Conservation (phyloP, 768 basidiomycete genomes). For the Kockovaella imperatae region DNA sequence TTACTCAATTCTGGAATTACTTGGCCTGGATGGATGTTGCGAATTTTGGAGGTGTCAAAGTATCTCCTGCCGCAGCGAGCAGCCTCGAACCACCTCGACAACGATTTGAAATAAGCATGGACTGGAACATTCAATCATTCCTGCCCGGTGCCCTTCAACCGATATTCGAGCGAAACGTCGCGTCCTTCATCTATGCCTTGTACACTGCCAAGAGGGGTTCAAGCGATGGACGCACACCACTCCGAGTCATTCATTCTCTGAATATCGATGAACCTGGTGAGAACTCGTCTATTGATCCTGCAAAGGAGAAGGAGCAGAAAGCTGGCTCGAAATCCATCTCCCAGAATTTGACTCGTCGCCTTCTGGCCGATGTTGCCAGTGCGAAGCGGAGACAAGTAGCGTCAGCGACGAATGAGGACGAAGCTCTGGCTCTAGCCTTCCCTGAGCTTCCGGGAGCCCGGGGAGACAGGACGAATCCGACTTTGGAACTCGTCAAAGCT, state of each 20-base stretch:
- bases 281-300: conserved; percentile 52
- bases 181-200: conserved; percentile 76
- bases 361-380: conserved; percentile 61
- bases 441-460: conserved; percentile 81
- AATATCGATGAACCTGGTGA: conserved; percentile 32
- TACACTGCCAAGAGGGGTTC: conserved; percentile 60
- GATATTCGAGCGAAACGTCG: conserved; percentile 65
- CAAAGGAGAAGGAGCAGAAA: conserved; percentile 63
- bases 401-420: conserved; percentile 48
- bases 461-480: conserved; percentile 66
- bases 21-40: conserved; percentile 91
- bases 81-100: conserved; percentile 17
- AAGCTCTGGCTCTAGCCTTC: conserved; percentile 58
- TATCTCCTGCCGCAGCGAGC: conserved; percentile 47
- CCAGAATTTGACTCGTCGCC: conserved; percentile 67
- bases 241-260: conserved; percentile 61
- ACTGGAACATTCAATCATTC: conserved; percentile 86
- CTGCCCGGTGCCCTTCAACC: conserved; percentile 73
- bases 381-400: conserved; percentile 55
- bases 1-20: conserved; percentile 86
- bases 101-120: conserved; percentile 53
- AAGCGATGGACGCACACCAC: conserved; percentile 60
- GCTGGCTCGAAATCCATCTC: conserved; percentile 66
- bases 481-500: conserved; percentile 83
- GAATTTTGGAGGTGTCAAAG: conserved; percentile 77